Evolutionary conservation across 2,329 filamentous ascomycete genomes (phyloP), one percentile per base, ranked within the genome.

Genomic region (Tolypocladium tundrense): DNA sequence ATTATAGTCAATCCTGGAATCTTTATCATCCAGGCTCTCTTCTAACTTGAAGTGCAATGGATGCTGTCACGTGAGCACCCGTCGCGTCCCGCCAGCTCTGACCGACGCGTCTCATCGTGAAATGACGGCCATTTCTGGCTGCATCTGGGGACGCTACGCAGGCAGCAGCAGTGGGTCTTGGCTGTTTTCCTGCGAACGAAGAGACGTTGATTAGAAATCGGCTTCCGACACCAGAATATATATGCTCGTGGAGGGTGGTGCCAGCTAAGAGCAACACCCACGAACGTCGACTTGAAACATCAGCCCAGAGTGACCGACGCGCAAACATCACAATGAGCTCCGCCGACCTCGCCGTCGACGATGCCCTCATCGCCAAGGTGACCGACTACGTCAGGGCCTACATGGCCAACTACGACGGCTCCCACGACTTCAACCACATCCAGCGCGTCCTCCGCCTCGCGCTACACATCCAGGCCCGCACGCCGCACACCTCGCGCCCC

Each of bases 361-460:
- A 76, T 59, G 71, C 74, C 51, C 71, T 78, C 58, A 75, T 88
- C 62, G 75, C 84, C 68, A 72, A 75, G 54, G 82, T 87, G 60
- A 84, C 82, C 21, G 73, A 75, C 52, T 89, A 87, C 69, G 86
- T 90, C 56, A 76, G 84, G 67, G 75, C 79, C 48, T 91, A 88
- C 77, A 93, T 92, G 87, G 77, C 83, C 52, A 78, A 82, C 61
- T 90, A 90, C 73, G 92, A 97, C 73, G 85, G 85, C 55, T 96
- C 90, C 2, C 92, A 97, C 76, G 90, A 96, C 75, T 95, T 90
- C 77, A 77, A 83, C 58, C 92, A 97, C 72, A 89, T 96, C 66
- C 77, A 85, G 61, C 87, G 92, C 56, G 91, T 97, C 27, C 75
- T 91, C 27, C 79, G 81, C n/a, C 82, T 94, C 41, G 83, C 91